A percentile compares a stretch with the other conserved stretches of the same genome.
Evolutionary conservation across 768 basidiomycete species (phyloP).

Genomic region (Leucosporidium yakuticum): DNA sequence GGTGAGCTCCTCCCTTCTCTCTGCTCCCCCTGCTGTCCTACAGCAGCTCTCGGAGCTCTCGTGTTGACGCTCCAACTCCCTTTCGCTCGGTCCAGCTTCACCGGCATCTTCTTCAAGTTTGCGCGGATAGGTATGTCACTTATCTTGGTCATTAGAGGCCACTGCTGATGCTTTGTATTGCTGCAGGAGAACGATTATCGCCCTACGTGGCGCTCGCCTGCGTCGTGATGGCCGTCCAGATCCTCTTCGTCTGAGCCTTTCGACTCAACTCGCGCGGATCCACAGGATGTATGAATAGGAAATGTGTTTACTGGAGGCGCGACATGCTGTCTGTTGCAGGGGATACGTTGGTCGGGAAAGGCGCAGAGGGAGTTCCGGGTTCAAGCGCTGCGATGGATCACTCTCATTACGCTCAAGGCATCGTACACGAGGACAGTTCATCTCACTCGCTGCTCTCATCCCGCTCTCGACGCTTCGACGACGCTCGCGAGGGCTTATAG

Average conservation of each 20-base stretch:
- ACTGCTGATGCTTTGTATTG: too few species aligned
- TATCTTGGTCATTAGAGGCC: too few species aligned
- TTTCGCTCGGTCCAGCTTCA: conserved; percentile 55
- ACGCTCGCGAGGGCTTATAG: too few species aligned
- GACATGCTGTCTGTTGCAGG: too few species aligned
- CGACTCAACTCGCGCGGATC: too few species aligned
- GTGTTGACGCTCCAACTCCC: not conserved
- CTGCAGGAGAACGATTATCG: conserved; percentile 81
- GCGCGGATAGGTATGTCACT: conserved; percentile 75
- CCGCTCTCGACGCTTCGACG: too few species aligned
- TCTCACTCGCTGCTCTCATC: too few species aligned
- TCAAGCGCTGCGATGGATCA: too few species aligned
- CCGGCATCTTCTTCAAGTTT: conserved; percentile 89
- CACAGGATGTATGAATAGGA: not conserved
- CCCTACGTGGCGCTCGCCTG: conserved; percentile 94
- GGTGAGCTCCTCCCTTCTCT: conserved; percentile 51
- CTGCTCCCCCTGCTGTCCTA: not conserved
- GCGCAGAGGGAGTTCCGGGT: too few species aligned
- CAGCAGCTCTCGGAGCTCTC: not conserved
- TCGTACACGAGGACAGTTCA: too few species aligned
- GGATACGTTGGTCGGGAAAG: too few species aligned
- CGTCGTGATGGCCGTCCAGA: conserved; percentile 78
- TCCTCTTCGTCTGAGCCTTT: conserved; percentile 46
- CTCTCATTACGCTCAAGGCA: too few species aligned
- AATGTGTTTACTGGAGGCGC: not conserved